Conservation (phyloP, 345 rosid species). For the Euphorbia tirucalli region DNA sequence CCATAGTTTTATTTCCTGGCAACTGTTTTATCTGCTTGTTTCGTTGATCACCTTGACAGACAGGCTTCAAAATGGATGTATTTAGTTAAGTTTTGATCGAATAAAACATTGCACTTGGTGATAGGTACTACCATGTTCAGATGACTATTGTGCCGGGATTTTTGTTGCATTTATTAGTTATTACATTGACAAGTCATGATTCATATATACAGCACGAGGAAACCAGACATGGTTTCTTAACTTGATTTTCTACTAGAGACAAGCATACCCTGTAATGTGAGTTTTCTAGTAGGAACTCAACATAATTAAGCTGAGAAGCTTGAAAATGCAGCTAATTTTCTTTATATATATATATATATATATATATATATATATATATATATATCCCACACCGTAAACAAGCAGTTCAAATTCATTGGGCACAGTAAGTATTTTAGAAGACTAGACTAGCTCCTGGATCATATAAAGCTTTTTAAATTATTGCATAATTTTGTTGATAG, state of each 20-base stretch:
- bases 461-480: conserved; percentile 5
- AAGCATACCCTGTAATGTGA: not conserved
- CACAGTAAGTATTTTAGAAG: not conserved
- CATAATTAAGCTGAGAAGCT: not conserved
- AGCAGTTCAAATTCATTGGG: not conserved
- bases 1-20: not conserved
- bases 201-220: not conserved
- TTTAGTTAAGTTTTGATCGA: not conserved
- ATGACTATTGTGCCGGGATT: not conserved
- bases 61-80: not conserved
- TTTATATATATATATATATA: not conserved
- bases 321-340: not conserved
- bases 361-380: too few species aligned
- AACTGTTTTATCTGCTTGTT: not conserved
- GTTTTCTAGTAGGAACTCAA: not conserved
- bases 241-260: not conserved
- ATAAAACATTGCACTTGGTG: too few species aligned
- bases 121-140: not conserved
- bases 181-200: not conserved
- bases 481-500: conserved; percentile 11
- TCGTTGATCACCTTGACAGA: not conserved
- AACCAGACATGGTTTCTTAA: not conserved
- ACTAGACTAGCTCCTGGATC: not conserved
- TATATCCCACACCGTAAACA: not conserved
- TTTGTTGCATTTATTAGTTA: conserved; percentile 5